Conservation (phyloP, 345 rosid species). For the Populus deltoides region DNA sequence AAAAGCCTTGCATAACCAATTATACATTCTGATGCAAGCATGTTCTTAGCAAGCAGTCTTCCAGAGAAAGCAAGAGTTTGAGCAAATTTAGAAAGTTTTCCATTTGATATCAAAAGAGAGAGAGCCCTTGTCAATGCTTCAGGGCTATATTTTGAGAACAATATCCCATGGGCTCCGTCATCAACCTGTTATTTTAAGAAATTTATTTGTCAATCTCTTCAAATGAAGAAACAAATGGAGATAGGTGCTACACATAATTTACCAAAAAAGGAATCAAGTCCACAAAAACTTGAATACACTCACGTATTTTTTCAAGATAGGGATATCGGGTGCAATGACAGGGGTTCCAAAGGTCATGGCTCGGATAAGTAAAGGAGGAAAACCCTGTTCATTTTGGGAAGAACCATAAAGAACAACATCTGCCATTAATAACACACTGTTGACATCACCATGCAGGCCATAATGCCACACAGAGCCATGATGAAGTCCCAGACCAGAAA, state of each 20-base stretch:
- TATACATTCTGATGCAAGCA: constrained; percentile 77
- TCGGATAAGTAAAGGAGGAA: constrained; percentile 74
- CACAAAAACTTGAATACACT: constrained; percentile 21
- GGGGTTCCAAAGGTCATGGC: constrained; percentile 90
- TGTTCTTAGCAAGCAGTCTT: constrained; percentile 66
- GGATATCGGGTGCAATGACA: constrained; percentile 69
- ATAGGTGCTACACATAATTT: not conserved
- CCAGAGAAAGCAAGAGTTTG: constrained; percentile 73
- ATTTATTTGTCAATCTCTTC: not conserved
- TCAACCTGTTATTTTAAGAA: constrained; percentile 47
- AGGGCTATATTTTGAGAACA: constrained; percentile 59
- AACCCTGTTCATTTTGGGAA: constrained; percentile 90
- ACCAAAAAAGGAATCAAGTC: constrained; percentile 17
- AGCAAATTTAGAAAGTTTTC: constrained; percentile 70
- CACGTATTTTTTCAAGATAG: constrained; percentile 73
- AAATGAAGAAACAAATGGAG: not conserved
- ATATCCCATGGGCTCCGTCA: constrained; percentile 66
- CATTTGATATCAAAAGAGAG: constrained; percentile 69
- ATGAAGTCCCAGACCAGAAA: constrained; percentile 70
- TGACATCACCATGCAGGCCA: constrained; percentile 71
- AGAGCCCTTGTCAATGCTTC: constrained; percentile 68
- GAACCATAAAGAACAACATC: constrained; percentile 90
- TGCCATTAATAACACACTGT: constrained; percentile 65
- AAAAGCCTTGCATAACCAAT: constrained; percentile 70
- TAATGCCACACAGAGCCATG: constrained; percentile 66